Conservation (phyloP, 1,284 basidiomycete species). For the Cryptococcus floricola region DNA sequence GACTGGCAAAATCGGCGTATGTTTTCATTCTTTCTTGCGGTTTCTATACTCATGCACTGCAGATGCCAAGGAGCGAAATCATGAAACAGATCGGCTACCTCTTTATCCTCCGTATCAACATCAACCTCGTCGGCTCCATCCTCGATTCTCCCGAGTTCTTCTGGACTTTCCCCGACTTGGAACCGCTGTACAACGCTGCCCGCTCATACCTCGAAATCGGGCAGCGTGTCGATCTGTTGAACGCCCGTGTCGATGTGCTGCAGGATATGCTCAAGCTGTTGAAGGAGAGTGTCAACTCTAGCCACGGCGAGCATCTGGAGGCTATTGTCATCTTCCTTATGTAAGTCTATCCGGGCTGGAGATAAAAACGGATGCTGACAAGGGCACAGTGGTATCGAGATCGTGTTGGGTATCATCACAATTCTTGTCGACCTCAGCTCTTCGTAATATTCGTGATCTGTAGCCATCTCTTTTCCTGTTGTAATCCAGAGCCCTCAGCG, state of each 20-base stretch:
- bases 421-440: conserved; percentile 64
- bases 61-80: conserved; percentile 65
- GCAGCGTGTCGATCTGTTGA: conserved; percentile 86
- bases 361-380: not conserved
- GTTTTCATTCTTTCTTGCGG: conserved; percentile 30
- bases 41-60: not conserved
- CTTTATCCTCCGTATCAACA: conserved; percentile 89
- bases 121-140: conserved; percentile 92
- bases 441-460: conserved; percentile 12
- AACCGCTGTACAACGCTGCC: conserved; percentile 90
- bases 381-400: conserved; percentile 23
- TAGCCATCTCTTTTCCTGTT: no score
- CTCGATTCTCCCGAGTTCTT: conserved; percentile 69
- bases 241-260: conserved; percentile 89
- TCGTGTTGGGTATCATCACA: conserved; percentile 66
- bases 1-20: conserved; percentile 86
- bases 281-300: conserved; percentile 83
- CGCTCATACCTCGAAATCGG: conserved; percentile 91
- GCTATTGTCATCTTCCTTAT: conserved; percentile 92
- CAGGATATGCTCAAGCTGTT: conserved; percentile 96
- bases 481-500: no score
- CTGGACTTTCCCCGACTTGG: conserved; percentile 74
- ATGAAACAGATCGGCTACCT: conserved; percentile 97
- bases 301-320: conserved; percentile 89
- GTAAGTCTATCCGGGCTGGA: conserved; percentile 55